Conservation (phyloP, 805 yeast species). For the Maudiozyma saulgeensis region DNA sequence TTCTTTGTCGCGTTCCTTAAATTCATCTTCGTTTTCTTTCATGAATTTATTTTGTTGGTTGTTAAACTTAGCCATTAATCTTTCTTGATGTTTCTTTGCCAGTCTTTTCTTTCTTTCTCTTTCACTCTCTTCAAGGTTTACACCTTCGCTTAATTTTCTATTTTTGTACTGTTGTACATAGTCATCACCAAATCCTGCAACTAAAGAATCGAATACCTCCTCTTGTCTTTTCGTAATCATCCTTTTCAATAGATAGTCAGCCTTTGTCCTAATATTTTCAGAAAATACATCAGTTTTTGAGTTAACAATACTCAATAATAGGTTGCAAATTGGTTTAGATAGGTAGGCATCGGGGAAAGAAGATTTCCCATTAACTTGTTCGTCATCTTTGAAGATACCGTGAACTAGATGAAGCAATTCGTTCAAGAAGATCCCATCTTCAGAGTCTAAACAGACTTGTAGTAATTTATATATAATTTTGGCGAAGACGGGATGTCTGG, state of each 20-base stretch:
- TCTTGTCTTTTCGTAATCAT: slow-evolving; percentile 40
- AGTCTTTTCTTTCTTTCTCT: slow-evolving; percentile 44
- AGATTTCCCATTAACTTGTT: slow-evolving; percentile 31
- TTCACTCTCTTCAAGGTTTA: slow-evolving; percentile 40
- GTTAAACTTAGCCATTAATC: slow-evolving; percentile 51
- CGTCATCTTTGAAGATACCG: slow-evolving; percentile 50
- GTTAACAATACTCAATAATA: slow-evolving; percentile 43
- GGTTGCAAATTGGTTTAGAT: slow-evolving; percentile 47
- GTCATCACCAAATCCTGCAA: slow-evolving; percentile 48
- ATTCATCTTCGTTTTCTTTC: slow-evolving; percentile 37
- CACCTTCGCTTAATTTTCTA: slow-evolving; percentile 34
- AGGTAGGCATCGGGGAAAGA: slow-evolving; percentile 38
- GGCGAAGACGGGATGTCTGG: slow-evolving; percentile 45
- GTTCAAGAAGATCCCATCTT: slow-evolving; percentile 46
- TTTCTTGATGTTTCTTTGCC: slow-evolving; percentile 56
- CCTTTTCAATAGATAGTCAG: slow-evolving; percentile 44
- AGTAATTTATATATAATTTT: slow-evolving; percentile 51
- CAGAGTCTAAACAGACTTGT: slow-evolving; percentile 40
- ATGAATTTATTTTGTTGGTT: slow-evolving; percentile 71
- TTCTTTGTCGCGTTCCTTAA: slow-evolving; percentile 10
- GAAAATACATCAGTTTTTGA: slow-evolving; percentile 36
- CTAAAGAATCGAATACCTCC: slow-evolving; percentile 41
- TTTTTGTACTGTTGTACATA: slow-evolving; percentile 42
- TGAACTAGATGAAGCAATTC: slow-evolving; percentile 60
- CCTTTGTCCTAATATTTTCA: slow-evolving; percentile 40